Evolutionary conservation across 805 yeast genomes (phyloP).

Genomic region (Monosporozyma yasuniensis): DNA sequence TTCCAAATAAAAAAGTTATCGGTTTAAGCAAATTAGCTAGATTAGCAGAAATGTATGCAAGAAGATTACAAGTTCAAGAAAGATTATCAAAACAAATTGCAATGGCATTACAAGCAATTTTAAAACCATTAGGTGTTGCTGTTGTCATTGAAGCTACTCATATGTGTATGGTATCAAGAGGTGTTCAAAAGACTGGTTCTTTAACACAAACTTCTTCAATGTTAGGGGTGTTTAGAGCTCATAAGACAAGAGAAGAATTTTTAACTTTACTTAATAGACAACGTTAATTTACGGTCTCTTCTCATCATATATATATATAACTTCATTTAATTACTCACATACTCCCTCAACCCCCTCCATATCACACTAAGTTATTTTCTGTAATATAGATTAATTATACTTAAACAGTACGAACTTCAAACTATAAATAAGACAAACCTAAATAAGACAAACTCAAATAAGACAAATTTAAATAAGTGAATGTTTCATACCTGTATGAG

Average conservation of each 20-base stretch:
- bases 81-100: slow-evolving; percentile 95
- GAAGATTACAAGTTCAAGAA: slow-evolving; percentile 97
- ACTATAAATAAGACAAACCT: neutral
- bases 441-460: neutral
- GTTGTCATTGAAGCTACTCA: slow-evolving; percentile 97
- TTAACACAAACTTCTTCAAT: slow-evolving; percentile 91
- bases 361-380: neutral
- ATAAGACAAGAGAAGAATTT: slow-evolving; percentile 94
- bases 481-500: slow-evolving; percentile 27
- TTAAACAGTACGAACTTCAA: too few species aligned
- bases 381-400: neutral
- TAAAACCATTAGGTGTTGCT: slow-evolving; percentile 94
- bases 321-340: neutral
- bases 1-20: slow-evolving; percentile 86
- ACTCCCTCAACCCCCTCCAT: neutral
- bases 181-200: slow-evolving; percentile 92
- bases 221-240: slow-evolving; percentile 94
- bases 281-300: neutral
- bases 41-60: slow-evolving; percentile 91
- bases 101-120: slow-evolving; percentile 83
- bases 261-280: slow-evolving; percentile 64
- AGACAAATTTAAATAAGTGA: neutral
- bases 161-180: slow-evolving; percentile 99
- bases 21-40: slow-evolving; percentile 92
- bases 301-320: neutral